phyloP scores from a whole-genome alignment of 192 early-diverging fungal genomes.

The Funneliformis geosporum region DNA sequence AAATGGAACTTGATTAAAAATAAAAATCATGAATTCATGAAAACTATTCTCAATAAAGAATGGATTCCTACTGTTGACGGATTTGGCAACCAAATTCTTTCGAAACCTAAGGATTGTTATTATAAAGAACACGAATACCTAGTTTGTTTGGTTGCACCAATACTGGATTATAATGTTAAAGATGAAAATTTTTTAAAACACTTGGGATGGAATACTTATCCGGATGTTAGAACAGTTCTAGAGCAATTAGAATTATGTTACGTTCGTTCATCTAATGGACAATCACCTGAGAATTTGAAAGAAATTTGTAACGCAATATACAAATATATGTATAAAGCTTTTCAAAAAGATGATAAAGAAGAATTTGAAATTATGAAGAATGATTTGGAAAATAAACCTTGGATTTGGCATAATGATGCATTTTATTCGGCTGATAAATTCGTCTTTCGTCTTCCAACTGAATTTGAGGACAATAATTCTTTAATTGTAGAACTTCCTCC shows the following conservation, averaged over 20 bases:
- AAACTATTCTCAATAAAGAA: neutral
- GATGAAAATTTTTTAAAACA: neutral
- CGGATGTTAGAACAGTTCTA: neutral
- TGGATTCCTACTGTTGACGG: neutral
- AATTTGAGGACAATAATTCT: neutral
- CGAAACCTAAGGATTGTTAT: neutral
- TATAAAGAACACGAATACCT: neutral
- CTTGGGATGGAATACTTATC: neutral
- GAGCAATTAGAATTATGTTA: neutral
- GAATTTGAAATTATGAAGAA: neutral
- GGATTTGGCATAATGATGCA: neutral
- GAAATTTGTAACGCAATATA: neutral
- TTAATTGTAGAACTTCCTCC: neutral
- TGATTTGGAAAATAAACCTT: neutral
- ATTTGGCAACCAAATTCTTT: neutral
- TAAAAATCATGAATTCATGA: neutral
- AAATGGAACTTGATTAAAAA: neutral
- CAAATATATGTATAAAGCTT: neutral
- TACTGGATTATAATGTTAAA: neutral
- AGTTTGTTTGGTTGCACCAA: neutral
- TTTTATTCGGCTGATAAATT: neutral
- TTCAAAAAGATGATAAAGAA: neutral
- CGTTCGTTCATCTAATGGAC: no score
- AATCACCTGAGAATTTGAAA: neutral
- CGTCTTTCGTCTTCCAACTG: neutral